Base-by-base conservation (phyloP, 768 basidiomycete species). In the Imleria badia region DNA sequence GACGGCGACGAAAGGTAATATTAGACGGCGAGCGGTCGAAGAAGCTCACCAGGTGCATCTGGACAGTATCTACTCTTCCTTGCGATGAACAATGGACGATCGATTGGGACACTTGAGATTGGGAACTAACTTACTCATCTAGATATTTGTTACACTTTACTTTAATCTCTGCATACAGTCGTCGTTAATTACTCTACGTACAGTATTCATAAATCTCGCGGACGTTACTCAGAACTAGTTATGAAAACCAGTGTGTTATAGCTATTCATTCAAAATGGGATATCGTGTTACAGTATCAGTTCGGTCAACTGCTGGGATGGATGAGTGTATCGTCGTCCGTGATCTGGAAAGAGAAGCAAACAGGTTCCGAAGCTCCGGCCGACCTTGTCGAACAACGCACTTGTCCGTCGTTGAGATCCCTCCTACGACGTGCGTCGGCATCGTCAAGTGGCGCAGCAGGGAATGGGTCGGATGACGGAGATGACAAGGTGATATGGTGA, bases 1-100 rank as follows among this genome's bases (percentile, higher is more conserved):
- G 59, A 91, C 89, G 0, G 83, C 82, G 19, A 89, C 89, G 13
- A 91, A 91, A 73, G 89, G 89, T 29, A 91, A 91, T 64, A 86
- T 91, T 59, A 83, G 89, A 46, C 81, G 89, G 42, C 81, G 78
- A 60, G 88, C 86, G 13, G 87, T 90, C 20, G 89, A 91, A 71
- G 85, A 87, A 58, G 61, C 74, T 23, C 88, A 81, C 74, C 76
- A 76, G 62, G 60, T 65, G 23, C 73, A 80, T 51, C 77, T 91
- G 22, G 86, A 91, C 69, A 65, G 66, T 34, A 78, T 89, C 35
- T 89, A 84, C 60, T 68, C 69, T 53, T 59, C 61, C 49, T 49
- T 70, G 50, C 50, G 38, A 26, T 62, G 54, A 64, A 40, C 39
- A 23, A 51, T 14, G 13, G 23, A 20, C 35, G 51, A 30, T 40